Evolutionary conservation across 495 filamentous ascomycete genomes (phyloP), one percentile per base, ranked within the genome.

Genomic region (Penicillium verhagenii): DNA sequence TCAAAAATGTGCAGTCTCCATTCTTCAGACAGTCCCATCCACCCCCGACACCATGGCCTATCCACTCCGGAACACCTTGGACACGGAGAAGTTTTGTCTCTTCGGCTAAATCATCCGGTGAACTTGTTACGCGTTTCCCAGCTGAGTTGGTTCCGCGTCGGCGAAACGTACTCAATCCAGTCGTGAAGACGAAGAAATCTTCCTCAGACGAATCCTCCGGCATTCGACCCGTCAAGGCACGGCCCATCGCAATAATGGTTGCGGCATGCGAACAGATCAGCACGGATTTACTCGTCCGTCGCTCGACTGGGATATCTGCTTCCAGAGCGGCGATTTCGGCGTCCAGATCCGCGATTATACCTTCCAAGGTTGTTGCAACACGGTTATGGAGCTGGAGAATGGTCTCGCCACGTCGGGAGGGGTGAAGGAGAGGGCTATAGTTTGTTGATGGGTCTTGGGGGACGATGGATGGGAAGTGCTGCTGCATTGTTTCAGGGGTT

Each of bases 231-330:
- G 91, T 96, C 58, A 98, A 72, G 5, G 79, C 82, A 11, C 94
- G 80, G 2, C 92, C 94, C 50, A 91, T 85, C 6, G 88, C 87
- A 63, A 98, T 95, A 61, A 96, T 77, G 13, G 84, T 80, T 19
- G 94, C 94, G 0, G 93, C 94, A 74, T 98, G 94, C n/a, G 90
- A 86, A 68, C 89, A 96, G 13, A 98, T 80, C 20, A 96, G 57
- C 14, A 97, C 74, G 0, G 90, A 76, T 45, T 83, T 87, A 45
- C 68, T 72, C 1, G 67, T 68, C 4, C 63, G 57, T 39, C 60
- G 51, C 6, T 66, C 60, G 1, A 47, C 37, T 9, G 67, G 45
- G 1, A 62, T 39, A 7, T 55, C 21, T 4, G 67, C 60, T 47
- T 76, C 74, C 1, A 69, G 14, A 0, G 51, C 64, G 2, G 64